Base-by-base conservation (phyloP, 768 basidiomycete genomes). In the Leccinum truebloodii region DNA sequence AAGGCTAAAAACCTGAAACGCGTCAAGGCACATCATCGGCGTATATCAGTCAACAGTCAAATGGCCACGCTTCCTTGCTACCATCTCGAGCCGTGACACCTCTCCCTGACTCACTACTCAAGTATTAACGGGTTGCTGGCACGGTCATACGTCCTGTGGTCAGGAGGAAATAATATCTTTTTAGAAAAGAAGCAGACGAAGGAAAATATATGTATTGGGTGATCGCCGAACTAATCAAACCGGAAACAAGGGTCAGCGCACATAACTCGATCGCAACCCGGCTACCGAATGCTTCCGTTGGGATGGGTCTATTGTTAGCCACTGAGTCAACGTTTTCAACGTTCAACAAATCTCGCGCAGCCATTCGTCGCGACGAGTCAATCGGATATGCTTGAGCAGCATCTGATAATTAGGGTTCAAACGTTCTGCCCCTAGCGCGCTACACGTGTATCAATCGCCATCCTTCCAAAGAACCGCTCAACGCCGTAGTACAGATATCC, bases 381-480 rank as follows among this genome's bases (percentile, higher is more conserved):
- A 41, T 39, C 32, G 49, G 10, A 20, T 20, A 20, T 54, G 35
- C 52, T 54, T 20, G 24, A 18, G 26, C 13, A 3, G 49, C 46
- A 32, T 53, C 26, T 32, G 56, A 37, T 55, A 30, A 35, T 34
- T 32, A 65, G 63, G 54, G 63, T 55, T 30, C 49, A 14, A 56
- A 54, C 64, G 55, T 54, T 66, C 55, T 16, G 34, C 35, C 34
- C 58, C 32, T 59, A 32, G 54, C 5, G 12, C 34, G 52, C 14
- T 14, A 62, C 66, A 68, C 66, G 66, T 68, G 66, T 34, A 59
- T 68, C 59, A 34, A 44, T 57, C 61, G 22, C 6, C 35, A 18
- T 55, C 48, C 35, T 32, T 24, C 28, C 22, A 14, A 50, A 65
- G 63, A 37, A 59, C 37, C 34, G n/a, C 20, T 54, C 52, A 51